phyloP scores from a whole-genome alignment of 352 stramenopile genomes.

The Globisporangium emineosum region DNA sequence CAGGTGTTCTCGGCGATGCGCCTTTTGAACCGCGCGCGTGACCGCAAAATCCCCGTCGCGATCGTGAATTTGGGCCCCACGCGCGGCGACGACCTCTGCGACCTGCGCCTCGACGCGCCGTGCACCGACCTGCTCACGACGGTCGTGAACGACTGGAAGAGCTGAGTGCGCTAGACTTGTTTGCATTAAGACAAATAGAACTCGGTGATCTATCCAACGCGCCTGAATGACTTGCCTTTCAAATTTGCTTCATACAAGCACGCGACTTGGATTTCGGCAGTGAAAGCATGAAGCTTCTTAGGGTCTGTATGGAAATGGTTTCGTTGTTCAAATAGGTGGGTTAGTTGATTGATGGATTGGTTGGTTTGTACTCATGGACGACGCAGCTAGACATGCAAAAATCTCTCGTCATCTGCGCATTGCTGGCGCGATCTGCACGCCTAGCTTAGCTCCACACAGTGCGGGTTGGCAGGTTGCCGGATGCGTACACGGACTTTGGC shows the following conservation, averaged over 20 bases:
- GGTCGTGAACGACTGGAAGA: slow-evolving; percentile 24
- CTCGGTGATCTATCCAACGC: neutral
- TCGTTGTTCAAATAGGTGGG: slow-evolving; percentile 2
- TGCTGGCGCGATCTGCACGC: neutral
- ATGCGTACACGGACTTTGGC: slow-evolving; percentile 25
- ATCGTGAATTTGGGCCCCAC: slow-evolving; percentile 90
- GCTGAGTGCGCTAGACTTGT: neutral
- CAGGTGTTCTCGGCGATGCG: slow-evolving; percentile 95
- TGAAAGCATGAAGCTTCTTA: too few species aligned
- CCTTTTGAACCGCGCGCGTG: slow-evolving; percentile 78
- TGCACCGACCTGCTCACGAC: slow-evolving; percentile 52
- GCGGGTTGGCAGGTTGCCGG: slow-evolving; percentile 38
- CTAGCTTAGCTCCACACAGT: slow-evolving; percentile 50
- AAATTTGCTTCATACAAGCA: too few species aligned
- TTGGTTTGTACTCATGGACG: neutral
- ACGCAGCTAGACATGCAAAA: too few species aligned
- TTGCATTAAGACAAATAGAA: slow-evolving; percentile 2
- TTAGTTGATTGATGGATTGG: slow-evolving; percentile 3
- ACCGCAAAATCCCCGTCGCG: slow-evolving; percentile 62
- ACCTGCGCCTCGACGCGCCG: slow-evolving; percentile 65
- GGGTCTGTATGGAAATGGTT: neutral
- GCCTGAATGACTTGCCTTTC: too few species aligned
- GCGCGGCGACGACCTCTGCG: slow-evolving; percentile 76
- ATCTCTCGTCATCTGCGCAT: neutral
- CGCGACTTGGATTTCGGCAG: too few species aligned